These are phyloP conservation scores for Amaranthus cruentus DNA, from an alignment of 148 eudicot genomes.

Conservation along the genomic window DNA sequence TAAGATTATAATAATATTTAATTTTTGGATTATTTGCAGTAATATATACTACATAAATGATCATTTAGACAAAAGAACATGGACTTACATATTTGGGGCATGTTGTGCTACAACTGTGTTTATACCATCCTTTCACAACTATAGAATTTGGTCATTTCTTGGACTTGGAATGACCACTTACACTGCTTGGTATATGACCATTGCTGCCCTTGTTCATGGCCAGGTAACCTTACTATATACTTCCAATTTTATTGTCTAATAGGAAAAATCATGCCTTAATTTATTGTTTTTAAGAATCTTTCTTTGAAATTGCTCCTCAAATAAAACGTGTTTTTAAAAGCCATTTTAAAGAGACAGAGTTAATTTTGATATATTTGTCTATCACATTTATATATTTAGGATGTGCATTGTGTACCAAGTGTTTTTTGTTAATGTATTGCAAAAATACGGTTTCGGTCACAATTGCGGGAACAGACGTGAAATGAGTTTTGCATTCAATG, in stretches of 20 bases:
- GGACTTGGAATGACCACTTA: conserved; percentile 79
- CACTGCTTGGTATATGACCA: conserved; percentile 75
- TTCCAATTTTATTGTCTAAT: background rate
- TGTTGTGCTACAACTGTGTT: conserved; percentile 71
- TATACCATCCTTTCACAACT: conserved; percentile 69
- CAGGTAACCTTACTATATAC: conserved; percentile 33
- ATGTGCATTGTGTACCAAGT: too few species aligned
- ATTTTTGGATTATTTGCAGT: conserved; percentile 26
- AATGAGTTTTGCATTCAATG: too few species aligned
- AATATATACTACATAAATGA: conserved; percentile 73
- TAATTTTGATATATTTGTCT: too few species aligned
- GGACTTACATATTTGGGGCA: conserved; percentile 81
- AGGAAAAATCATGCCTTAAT: background rate
- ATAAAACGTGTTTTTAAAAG: too few species aligned
- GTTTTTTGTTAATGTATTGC: too few species aligned
- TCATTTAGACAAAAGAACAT: conserved; percentile 61
- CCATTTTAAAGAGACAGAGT: too few species aligned
- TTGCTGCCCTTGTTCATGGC: conserved; percentile 57
- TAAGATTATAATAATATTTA: background rate
- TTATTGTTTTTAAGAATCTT: background rate
- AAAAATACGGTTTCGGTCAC: too few species aligned
- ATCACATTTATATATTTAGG: too few species aligned
- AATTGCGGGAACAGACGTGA: too few species aligned
- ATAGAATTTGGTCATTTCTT: conserved; percentile 63
- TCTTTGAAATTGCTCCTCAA: background rate